A percentile compares a stretch with the other conserved stretches of the same genome.
phyloP scores from a whole-genome alignment of 805 yeast genomes.

The Metschnikowia kunwiensis region DNA sequence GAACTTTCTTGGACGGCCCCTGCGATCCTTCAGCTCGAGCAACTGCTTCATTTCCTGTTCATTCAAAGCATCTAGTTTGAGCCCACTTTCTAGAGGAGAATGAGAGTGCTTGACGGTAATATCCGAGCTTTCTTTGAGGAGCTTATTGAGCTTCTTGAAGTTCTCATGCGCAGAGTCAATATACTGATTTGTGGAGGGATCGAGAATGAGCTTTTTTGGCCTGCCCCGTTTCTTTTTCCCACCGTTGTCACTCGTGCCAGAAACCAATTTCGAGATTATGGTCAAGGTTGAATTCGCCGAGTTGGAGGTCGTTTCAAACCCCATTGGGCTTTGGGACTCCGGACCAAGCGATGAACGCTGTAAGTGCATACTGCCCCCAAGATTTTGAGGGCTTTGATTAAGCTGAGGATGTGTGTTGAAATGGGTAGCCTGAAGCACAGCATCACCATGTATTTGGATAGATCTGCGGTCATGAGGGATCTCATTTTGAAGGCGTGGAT shows the following conservation, averaged over 20 bases:
- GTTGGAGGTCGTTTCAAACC: neutral
- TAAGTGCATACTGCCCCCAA: constrained; percentile 2
- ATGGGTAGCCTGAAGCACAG: constrained; percentile 1
- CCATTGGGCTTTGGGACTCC: constrained; percentile 2
- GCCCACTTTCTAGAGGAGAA: constrained; percentile 10
- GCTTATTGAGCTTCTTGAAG: constrained; percentile 38
- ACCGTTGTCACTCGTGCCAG: constrained; percentile 12
- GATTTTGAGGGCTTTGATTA: neutral
- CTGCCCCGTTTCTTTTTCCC: constrained; percentile 39
- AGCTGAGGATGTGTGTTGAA: constrained; percentile 1
- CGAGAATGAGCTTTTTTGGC: constrained; percentile 40
- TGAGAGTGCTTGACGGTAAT: constrained; percentile 6
- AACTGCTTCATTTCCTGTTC: constrained; percentile 24
- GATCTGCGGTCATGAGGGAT: constrained; percentile 4
- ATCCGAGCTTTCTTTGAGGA: constrained; percentile 18
- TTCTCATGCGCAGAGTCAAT: constrained; percentile 42
- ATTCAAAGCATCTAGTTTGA: constrained; percentile 11
- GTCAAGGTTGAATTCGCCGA: constrained; percentile 2
- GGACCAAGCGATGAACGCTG: constrained; percentile 2
- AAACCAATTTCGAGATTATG: constrained; percentile 10
- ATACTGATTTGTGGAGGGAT: constrained; percentile 40
- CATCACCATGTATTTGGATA: neutral
- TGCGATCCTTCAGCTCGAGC: constrained; percentile 39
- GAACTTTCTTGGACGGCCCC: constrained; percentile 52
- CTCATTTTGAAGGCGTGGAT: constrained; percentile 6